Evolutionary conservation across 331 rosid species (phyloP).

Genomic region (Ulmus americana): DNA sequence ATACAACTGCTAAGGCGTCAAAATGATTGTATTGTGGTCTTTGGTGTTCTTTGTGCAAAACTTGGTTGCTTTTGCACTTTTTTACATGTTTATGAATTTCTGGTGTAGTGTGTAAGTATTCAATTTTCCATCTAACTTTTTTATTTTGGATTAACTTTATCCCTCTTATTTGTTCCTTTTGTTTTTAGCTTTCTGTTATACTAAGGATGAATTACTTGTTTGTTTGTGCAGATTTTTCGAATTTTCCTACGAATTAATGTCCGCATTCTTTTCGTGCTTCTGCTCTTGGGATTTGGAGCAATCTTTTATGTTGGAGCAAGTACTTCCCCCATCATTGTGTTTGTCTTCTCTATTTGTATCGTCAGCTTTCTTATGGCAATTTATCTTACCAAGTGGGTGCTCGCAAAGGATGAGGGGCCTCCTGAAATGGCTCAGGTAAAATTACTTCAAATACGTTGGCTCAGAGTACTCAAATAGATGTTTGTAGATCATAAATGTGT

Average conservation of each 20-base stretch:
- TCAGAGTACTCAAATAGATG: background rate
- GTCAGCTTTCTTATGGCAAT: slow-evolving; percentile 75
- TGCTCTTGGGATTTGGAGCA: slow-evolving; percentile 62
- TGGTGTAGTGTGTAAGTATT: too few species aligned
- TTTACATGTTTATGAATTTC: too few species aligned
- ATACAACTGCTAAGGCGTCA: too few species aligned
- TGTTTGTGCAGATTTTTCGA: slow-evolving; percentile 72
- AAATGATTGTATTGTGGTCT: too few species aligned
- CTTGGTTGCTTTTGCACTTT: too few species aligned
- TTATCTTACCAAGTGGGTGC: slow-evolving; percentile 89
- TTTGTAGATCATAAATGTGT: background rate
- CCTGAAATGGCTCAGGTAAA: slow-evolving; percentile 93
- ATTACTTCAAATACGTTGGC: slow-evolving; percentile 24
- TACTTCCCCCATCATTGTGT: slow-evolving; percentile 79
- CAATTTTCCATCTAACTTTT: too few species aligned
- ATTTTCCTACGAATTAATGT: slow-evolving; percentile 61
- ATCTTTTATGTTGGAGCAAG: slow-evolving; percentile 84
- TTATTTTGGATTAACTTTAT: too few species aligned
- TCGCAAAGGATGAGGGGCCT: slow-evolving; percentile 95
- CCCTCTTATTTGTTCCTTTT: background rate
- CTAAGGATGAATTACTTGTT: slow-evolving; percentile 7
- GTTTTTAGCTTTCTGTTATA: background rate
- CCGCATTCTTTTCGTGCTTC: slow-evolving; percentile 57
- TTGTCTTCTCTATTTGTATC: slow-evolving; percentile 83
- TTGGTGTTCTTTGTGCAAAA: too few species aligned